These are phyloP conservation scores for Blepharisma japonicum DNA, from an alignment of 73 alveolate species.

Conservation along the genomic window DNA sequence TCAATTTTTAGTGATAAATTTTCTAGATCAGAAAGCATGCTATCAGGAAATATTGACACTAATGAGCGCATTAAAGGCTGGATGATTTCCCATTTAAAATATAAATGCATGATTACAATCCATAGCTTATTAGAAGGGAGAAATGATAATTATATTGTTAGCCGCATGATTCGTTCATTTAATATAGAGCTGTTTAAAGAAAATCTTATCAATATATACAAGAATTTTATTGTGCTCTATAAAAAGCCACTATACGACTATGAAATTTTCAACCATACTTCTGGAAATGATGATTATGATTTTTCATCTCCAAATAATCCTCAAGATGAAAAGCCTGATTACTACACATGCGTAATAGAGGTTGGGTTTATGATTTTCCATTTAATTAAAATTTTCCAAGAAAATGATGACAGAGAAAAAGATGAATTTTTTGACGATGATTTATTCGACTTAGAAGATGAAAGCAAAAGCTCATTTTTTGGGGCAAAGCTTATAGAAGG, in stretches of 20 bases:
- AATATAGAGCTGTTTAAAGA: slow-evolving; percentile 39
- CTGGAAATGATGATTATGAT: slow-evolving; percentile 31
- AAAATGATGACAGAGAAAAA: slow-evolving; percentile 30
- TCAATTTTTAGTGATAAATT: background rate
- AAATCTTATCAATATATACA: slow-evolving; percentile 38
- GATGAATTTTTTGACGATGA: slow-evolving; percentile 33
- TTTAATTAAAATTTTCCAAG: slow-evolving; percentile 36
- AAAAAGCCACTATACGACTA: slow-evolving; percentile 39
- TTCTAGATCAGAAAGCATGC: slow-evolving; percentile 13
- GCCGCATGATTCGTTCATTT: slow-evolving; percentile 49
- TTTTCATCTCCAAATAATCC: slow-evolving; percentile 1
- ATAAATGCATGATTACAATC: slow-evolving; percentile 48
- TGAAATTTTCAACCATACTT: slow-evolving; percentile 4
- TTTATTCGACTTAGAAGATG: slow-evolving; percentile 16
- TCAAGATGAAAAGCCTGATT: slow-evolving; percentile 29
- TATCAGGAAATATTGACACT: slow-evolving; percentile 29
- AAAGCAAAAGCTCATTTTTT: slow-evolving; percentile 36
- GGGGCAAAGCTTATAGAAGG: slow-evolving; percentile 49
- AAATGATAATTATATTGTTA: slow-evolving; percentile 46
- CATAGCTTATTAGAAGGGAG: slow-evolving; percentile 40
- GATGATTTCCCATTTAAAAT: slow-evolving; percentile 50
- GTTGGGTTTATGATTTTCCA: slow-evolving; percentile 45
- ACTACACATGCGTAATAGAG: slow-evolving; percentile 36
- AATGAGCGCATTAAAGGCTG: slow-evolving; percentile 39
- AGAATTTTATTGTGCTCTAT: slow-evolving; percentile 32